phyloP scores from a whole-genome alignment of 78 protist species.

The Planoprotostelium fungivorum region DNA sequence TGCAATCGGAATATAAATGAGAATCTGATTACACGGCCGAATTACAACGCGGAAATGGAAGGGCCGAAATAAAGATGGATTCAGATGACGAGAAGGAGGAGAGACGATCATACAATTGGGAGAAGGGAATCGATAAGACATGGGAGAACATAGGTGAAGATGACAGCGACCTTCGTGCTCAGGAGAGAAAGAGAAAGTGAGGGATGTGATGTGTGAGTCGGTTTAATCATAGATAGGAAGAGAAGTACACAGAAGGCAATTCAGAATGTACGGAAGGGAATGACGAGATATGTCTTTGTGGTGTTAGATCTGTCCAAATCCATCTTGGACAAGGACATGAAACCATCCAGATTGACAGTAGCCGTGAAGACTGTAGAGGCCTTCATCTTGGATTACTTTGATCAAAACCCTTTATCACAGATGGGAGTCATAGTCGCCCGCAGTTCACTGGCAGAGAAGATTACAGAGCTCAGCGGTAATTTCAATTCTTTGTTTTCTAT shows the following conservation, averaged over 20 bases:
- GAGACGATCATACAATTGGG: constrained; percentile 50
- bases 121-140: constrained; percentile 15
- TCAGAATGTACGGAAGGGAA: constrained; percentile 60
- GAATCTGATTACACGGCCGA: no score
- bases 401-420: constrained; percentile 83
- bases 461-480: constrained; percentile 62
- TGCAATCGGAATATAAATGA: no score
- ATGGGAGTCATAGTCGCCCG: constrained; percentile 64
- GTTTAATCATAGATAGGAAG: background rate
- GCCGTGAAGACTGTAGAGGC: constrained; percentile 3
- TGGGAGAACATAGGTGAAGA: constrained; percentile 51
- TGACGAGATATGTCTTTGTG: constrained; percentile 71
- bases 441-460: constrained; percentile 49
- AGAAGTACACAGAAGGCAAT: background rate
- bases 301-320: constrained; percentile 54
- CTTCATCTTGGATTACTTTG: constrained; percentile 74
- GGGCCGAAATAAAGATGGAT: no score
- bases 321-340: constrained; percentile 33
- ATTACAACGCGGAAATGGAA: no score
- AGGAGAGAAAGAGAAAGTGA: constrained; percentile 12
- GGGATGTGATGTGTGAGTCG: constrained; percentile 13
- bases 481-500: background rate
- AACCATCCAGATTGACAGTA: constrained; percentile 49
- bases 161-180: constrained; percentile 19
- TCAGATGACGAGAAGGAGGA: constrained; percentile 26